These are phyloP conservation scores for Blastobotrys illinoisensis DNA, from an alignment of 1,139 yeast species.

Conservation along the genomic window DNA sequence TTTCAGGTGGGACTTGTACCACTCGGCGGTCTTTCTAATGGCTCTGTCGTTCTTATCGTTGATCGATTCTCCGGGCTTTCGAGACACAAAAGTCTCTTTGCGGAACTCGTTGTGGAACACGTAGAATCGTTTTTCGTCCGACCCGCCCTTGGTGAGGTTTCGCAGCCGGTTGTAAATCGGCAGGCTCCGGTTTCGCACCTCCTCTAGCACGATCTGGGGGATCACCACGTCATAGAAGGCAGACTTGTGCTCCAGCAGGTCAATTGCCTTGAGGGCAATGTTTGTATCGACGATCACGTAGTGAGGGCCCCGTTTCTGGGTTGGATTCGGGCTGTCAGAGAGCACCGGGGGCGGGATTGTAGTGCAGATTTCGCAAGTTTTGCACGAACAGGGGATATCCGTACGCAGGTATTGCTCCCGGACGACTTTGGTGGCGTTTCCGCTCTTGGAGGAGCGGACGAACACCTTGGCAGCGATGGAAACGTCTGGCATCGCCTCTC, in stretches of 20 bases:
- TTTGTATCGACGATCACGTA: constrained; percentile 86
- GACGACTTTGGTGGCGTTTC: constrained; percentile 85
- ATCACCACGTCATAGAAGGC: constrained; percentile 85
- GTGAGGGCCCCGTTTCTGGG: constrained; percentile 57
- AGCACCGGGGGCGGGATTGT: constrained; percentile 42
- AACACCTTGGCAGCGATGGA: constrained; percentile 70
- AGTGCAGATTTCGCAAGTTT: constrained; percentile 57
- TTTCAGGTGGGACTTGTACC: constrained; percentile 65
- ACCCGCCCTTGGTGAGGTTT: constrained; percentile 53
- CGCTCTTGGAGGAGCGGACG: constrained; percentile 69
- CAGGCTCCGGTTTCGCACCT: constrained; percentile 79
- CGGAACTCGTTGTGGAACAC: constrained; percentile 93
- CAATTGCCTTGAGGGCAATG: constrained; percentile 83
- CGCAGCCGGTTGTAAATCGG: constrained; percentile 86
- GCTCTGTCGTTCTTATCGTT: constrained; percentile 93
- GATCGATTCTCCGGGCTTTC: constrained; percentile 64
- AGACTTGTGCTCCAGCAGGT: constrained; percentile 69
- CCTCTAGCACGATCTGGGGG: constrained; percentile 93
- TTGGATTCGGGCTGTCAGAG: constrained; percentile 45
- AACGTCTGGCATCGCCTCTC: constrained; percentile 10
- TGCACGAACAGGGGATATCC: constrained; percentile 88
- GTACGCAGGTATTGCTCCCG: constrained; percentile 89
- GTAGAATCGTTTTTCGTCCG: constrained; percentile 77
- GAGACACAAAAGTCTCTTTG: constrained; percentile 59
- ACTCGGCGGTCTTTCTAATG: constrained; percentile 66